These are phyloP conservation scores for Cryptococcus sp. DNA, from an alignment of 1,284 basidiomycete genomes.

Conservation along the genomic window DNA sequence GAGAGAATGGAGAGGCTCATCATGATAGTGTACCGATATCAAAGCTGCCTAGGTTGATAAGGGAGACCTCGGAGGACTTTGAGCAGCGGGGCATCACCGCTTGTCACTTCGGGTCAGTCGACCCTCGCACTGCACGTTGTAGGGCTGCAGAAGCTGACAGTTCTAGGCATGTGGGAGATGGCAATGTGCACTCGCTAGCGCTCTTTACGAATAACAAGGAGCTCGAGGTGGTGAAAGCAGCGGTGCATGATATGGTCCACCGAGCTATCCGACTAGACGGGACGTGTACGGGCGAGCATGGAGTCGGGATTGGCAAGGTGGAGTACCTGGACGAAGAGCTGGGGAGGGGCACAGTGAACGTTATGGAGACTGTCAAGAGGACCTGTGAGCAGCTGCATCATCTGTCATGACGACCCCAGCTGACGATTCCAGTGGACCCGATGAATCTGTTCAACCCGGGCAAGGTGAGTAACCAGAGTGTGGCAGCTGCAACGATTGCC, in stretches of 20 bases:
- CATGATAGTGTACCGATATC: constrained; percentile 65
- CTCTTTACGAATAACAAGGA: constrained; percentile 38
- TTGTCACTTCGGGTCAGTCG: constrained; percentile 43
- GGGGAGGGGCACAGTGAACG: constrained; percentile 65
- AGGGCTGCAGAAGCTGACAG: constrained; percentile 33
- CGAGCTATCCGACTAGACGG: constrained; percentile 50
- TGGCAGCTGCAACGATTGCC: not conserved
- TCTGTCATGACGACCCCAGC: not conserved
- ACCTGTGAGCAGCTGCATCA: constrained; percentile 42
- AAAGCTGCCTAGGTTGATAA: constrained; percentile 66
- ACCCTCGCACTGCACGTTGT: too few relatives aligned
- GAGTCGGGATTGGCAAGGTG: constrained; percentile 72
- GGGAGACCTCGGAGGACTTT: constrained; percentile 70
- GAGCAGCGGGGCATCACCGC: constrained; percentile 56
- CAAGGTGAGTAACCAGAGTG: constrained; percentile 51
- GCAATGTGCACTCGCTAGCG: constrained; percentile 49
- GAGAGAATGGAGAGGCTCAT: too few relatives aligned
- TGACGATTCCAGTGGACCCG: constrained; percentile 57
- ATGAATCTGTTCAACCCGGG: constrained; percentile 72
- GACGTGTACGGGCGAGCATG: constrained; percentile 64
- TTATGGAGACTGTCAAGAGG: constrained; percentile 73
- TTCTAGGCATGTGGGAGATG: constrained; percentile 78
- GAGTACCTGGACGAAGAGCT: constrained; percentile 63
- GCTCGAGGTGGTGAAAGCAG: constrained; percentile 43
- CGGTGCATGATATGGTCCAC: constrained; percentile 50